Conservation (phyloP, 257 asterid species). For the Thymus quinquecostatus region DNA sequence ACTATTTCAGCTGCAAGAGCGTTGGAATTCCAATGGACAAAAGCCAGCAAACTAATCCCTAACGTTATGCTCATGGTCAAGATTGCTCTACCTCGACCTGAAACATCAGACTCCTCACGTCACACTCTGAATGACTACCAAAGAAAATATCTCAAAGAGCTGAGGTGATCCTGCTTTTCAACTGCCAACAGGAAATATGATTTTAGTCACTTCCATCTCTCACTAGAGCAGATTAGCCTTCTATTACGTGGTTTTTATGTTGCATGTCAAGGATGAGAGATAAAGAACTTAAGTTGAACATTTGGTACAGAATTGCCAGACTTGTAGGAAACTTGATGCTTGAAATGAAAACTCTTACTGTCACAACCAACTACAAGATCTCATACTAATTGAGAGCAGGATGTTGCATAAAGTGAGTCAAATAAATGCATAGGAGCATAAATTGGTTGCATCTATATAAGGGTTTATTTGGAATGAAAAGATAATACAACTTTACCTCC, state of each 20-base stretch:
- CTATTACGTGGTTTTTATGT: not conserved
- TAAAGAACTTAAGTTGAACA: constrained; percentile 5
- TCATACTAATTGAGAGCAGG: not conserved
- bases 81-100: constrained; percentile 1
- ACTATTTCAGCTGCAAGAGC: not conserved
- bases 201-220: not conserved
- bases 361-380: constrained; percentile 1
- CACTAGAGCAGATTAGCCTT: constrained; percentile 14
- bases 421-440: constrained; percentile 20
- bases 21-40: not conserved
- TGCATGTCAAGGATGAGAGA: constrained; percentile 1
- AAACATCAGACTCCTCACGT: constrained; percentile 12
- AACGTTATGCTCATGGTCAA: not conserved
- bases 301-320: constrained; percentile 8
- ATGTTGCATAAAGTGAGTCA: not conserved
- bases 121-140: constrained; percentile 1
- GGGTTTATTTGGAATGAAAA: constrained; percentile 17
- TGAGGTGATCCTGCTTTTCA: not conserved
- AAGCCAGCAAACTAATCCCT: not conserved
- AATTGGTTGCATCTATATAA: constrained; percentile 15
- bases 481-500: constrained; percentile 65
- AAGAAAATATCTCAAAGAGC: not conserved
- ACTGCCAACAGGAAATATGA: not conserved
- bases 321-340: constrained; percentile 9
- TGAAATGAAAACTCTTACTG: constrained; percentile 10